Evolutionary conservation across 1,284 basidiomycete species (phyloP), one percentile per base, ranked within the genome.

Genomic region (Papiliotrema flavescens): DNA sequence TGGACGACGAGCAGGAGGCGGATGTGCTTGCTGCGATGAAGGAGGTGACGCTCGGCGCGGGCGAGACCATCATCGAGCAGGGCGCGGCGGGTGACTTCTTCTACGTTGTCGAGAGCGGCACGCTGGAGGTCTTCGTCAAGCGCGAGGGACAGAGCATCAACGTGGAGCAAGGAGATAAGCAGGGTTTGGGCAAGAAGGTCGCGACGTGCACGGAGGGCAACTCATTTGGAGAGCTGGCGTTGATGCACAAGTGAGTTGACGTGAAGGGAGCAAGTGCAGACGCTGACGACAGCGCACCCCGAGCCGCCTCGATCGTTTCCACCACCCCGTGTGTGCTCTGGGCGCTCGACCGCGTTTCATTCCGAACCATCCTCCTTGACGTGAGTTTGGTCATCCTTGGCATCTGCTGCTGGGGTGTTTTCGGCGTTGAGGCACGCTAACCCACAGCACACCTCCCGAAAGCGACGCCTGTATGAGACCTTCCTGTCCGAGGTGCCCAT

Each of bases 31-130:
- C 88, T 57, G 96, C 95, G 20, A 98, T 99, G 94, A 89, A 89
- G 74, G 96, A 99, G 78, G 83, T 86, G 55, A 81, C 79, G 15
- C 85, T 92, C 14, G 78, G 77, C 19, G 79, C 84, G 52, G 85
- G 87, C 59, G 86, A 91, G 57, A 85, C 90, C 28, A 88, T 99
- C 57, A 98, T 99, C 66, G 85, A 90, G 58, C 95, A 99, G 77
- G 95, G 96, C 45, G 95, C 94, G 62, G 89, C 91, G 37, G 95
- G 95, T 49, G 94, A 98, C 70, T 96, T 87, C 78, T 98, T 98
- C 76, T 99, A 98, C 77, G 89, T 98, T 54, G 92, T 98, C 62
- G 96, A 98, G 77, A 83, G 83, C 41, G 95, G 95, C 1, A 79
- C 86, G 49, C 81, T 98, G 55, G 84, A 96, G 68, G 90, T 93